These are phyloP conservation scores for Cyclostephanos invisitatus DNA, from an alignment of 108 stramenopile genomes.

Conservation along the genomic window DNA sequence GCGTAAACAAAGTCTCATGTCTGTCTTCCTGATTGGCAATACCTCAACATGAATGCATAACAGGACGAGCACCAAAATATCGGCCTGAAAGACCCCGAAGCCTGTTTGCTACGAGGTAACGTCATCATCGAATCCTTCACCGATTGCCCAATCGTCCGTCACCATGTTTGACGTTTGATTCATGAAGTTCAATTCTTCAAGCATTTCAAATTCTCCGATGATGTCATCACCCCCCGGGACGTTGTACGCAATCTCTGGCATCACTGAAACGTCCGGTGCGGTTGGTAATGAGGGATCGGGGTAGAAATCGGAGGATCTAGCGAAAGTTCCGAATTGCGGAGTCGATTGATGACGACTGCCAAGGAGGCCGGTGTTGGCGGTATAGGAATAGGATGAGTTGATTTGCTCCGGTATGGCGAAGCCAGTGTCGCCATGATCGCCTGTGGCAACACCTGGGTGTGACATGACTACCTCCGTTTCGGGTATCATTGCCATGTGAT, in stretches of 20 bases:
- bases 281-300: neutral
- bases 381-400: slow-evolving; percentile 9
- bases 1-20: neutral
- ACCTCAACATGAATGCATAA: neutral
- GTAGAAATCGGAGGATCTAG: neutral
- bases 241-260: slow-evolving; percentile 1
- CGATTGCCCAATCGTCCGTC: slow-evolving; percentile 47
- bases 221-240: slow-evolving; percentile 10
- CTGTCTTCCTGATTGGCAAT: neutral
- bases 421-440: neutral
- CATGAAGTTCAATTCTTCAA: slow-evolving; percentile 33
- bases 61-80: neutral
- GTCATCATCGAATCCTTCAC: slow-evolving; percentile 32
- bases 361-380: slow-evolving; percentile 7
- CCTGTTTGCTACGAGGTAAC: neutral
- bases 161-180: slow-evolving; percentile 1
- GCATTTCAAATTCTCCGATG: slow-evolving; percentile 10
- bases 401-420: slow-evolving; percentile 1
- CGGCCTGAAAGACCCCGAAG: neutral
- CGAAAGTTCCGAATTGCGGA: slow-evolving; percentile 17
- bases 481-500: neutral
- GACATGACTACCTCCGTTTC: neutral
- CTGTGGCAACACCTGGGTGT: neutral
- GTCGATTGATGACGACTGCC: slow-evolving; percentile 29
- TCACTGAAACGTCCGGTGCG: neutral